Percentiles rank a stretch among this genome's conserved stretches.
Evolutionary conservation across 345 rosid genomes (phyloP).

Genomic region (Kandelia obovata): DNA sequence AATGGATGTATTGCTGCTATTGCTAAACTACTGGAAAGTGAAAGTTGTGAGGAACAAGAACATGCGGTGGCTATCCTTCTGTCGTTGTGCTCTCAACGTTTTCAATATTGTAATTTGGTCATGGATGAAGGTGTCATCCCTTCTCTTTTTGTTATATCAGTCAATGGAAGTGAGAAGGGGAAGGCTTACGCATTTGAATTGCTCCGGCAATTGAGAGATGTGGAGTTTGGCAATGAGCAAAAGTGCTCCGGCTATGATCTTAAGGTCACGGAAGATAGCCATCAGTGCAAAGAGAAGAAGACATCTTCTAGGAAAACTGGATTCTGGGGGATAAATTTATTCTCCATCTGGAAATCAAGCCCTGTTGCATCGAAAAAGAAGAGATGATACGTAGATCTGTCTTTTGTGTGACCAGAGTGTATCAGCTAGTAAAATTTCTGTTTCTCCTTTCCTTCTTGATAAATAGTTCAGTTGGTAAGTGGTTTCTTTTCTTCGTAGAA

Average conservation of each 20-base stretch:
- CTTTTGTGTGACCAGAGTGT: constrained; percentile 11
- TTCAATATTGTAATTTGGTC: constrained; percentile 51
- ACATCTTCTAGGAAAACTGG: constrained; percentile 38
- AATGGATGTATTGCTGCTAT: constrained; percentile 54
- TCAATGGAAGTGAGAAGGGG: constrained; percentile 61
- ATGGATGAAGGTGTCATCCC: constrained; percentile 64
- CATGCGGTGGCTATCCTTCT: constrained; percentile 35
- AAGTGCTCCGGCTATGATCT: constrained; percentile 16
- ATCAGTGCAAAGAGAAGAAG: constrained; percentile 26
- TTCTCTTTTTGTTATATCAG: constrained; percentile 42
- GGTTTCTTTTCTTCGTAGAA: constrained; percentile 11
- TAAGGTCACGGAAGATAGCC: constrained; percentile 13
- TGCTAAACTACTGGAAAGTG: constrained; percentile 54
- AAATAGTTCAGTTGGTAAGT: constrained; percentile 7
- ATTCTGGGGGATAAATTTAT: constrained; percentile 25
- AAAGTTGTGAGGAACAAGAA: constrained; percentile 60
- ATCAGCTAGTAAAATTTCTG: constrained; percentile 18
- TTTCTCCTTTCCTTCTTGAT: too few species aligned
- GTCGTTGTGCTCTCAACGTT: constrained; percentile 37
- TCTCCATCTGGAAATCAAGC: constrained; percentile 23
- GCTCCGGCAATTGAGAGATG: constrained; percentile 59
- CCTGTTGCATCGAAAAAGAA: constrained; percentile 28
- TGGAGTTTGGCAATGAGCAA: constrained; percentile 19
- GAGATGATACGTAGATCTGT: constrained; percentile 30
- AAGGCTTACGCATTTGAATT: constrained; percentile 56